Base-by-base conservation (phyloP, 371 early-diverging fungal species). In the Mucor lusitanicus region DNA sequence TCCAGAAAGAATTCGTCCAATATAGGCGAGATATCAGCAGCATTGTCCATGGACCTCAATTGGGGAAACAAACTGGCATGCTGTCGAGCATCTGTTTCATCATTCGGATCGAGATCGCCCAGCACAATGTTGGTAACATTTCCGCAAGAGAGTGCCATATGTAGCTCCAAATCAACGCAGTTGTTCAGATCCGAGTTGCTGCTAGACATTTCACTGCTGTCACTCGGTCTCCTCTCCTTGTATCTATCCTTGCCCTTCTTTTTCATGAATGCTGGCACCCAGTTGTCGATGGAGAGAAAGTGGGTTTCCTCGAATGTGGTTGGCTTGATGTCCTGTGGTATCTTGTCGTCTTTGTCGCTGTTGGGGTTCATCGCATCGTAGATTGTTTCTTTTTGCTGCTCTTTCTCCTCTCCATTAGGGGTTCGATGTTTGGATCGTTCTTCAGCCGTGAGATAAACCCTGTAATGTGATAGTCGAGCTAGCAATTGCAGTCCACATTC, bases 121-220 rank as follows among this genome's bases (percentile, higher is more conserved):
- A 87, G 60, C 25, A 87, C 67, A 17, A 87, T 75, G 54, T 87
- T 87, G 5, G 76, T 83, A 58, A 87, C 74, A 21, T 84, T 79
- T 1, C 88, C 88, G 28, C 86, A 86, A 1, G 85, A 79, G 3
- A 87, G 59, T 5, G 85, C 84, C 78, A 85, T 84, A 50, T 87
- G 88, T 4, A 87, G 68, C 40, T 87, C 85, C 30, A 87, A 54
- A 56, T 87, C 84, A 19, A 84, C 72, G 6, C 74, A 63, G 23
- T 68, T 67, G 23, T 30, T 60, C 1, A 39, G 25, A 2, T 65
- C 62, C 3, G 30, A 32, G 8, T 12, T n/a, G 27, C 37, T 23
- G 21, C 25, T 17, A 9, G 60, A 59, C 4, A 54, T 17, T 19
- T 66, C 46, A 32, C 59, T 59, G 15, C 48, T 33, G 40, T 59